Evolutionary conservation across 2,329 filamentous ascomycete genomes (phyloP), one percentile per base, ranked within the genome.

Genomic region (Orbilia brochopaga): DNA sequence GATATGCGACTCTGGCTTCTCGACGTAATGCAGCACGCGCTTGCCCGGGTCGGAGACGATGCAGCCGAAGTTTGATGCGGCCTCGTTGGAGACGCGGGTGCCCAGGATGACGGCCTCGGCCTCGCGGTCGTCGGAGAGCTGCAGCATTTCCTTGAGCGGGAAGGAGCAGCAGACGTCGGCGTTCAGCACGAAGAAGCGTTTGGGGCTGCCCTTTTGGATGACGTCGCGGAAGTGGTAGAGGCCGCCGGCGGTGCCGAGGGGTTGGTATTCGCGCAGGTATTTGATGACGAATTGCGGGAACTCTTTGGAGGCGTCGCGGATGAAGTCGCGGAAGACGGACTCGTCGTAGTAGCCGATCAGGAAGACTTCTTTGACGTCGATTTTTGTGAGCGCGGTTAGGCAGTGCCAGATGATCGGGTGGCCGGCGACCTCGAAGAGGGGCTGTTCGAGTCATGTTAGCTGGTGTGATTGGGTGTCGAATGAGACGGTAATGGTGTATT

Each of bases 331-430:
- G 86, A 97, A 97, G 78, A 97, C 91, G 50, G 87, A 86, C 83
- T 97, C 94, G 80, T 99, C 94, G 81, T 97, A 99, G 86, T 99
- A 99, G 79, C 94, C 94, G 79, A 99, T 95, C 78, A 99, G 88
- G 83, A 94, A 92, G 77, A 99, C 93, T 82, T 99, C 94, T 79
- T 92, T 90, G 81, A 99, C 91, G 78, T 90, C 89, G 72, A 97
- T 90, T 80, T 92, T 95, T 75, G 90, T 88, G 78, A 97, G 86
- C 78, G 94, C 92, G 78, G 89, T 90, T 79, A 99, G 86, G 84
- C 92, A 96, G 84, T 99, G 94, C 85, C 92, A 93, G 83, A 97
- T 92, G 83, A 99, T 97, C 77, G 93, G 92, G 82, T 99, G 94
- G 77, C 94, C 94, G 76, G 94, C 94, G 78, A 99, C 92, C 80